Evolutionary conservation across 495 filamentous ascomycete species (phyloP), one percentile per base, ranked within the genome.

Genomic region (Tuber calosporum): DNA sequence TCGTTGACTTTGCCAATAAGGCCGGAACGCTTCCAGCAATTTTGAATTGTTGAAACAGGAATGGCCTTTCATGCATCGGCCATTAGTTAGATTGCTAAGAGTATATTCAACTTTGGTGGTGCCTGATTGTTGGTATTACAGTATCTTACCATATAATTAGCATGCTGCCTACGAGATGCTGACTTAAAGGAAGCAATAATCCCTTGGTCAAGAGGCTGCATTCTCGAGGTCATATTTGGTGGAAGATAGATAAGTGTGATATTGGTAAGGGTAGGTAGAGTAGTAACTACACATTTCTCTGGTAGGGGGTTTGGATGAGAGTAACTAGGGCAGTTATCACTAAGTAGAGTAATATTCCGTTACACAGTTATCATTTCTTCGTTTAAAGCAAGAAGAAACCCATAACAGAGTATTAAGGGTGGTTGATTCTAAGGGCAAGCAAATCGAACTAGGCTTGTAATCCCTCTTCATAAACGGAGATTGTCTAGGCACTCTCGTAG

Each of bases 371-470:
- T 74, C 77, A 79, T 79, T 66, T 79, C 75, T 20, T 53, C 53
- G 67, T 78, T 75, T 17, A 79, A 74, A 1, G 75, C 45, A 11
- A 71, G 69, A 43, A 79, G 75, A 20, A 77, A 79, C 72, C 78
- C 77, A 48, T 78, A 78, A 72, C 75, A 79, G 37, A 79, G 72
- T n/a, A n/a, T n/a, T n/a, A n/a, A n/a, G n/a, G n/a, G n/a, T n/a
- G n/a, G n/a, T n/a, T n/a, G n/a, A n/a, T n/a, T n/a, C n/a, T n/a
- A n/a, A n/a, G n/a, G n/a, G n/a, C n/a, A n/a, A n/a, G n/a, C n/a
- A n/a, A n/a, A n/a, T n/a, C n/a, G n/a, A n/a, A n/a, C n/a, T n/a
- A n/a, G n/a, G n/a, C n/a, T n/a, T n/a, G n/a, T n/a, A n/a, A n/a
- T n/a, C n/a, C n/a, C n/a, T n/a, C n/a, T n/a, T n/a, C n/a, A n/a